Conservation (phyloP, 306 rosid species). For the Alnus glutinosa region DNA sequence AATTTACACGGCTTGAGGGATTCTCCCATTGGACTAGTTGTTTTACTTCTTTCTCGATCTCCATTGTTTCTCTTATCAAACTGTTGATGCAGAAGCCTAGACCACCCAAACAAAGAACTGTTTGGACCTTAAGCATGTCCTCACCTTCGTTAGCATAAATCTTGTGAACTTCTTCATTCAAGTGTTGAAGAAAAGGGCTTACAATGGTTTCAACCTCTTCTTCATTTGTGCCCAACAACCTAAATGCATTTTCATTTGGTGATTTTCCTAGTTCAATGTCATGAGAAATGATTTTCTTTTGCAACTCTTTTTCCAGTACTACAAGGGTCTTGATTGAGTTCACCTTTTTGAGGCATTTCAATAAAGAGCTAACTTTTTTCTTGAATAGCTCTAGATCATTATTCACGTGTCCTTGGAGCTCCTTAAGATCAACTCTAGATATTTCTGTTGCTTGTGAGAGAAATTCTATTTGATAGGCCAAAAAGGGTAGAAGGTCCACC, state of each 20-base stretch:
- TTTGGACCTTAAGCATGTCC: slow-evolving; percentile 46
- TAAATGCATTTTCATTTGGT: slow-evolving; percentile 28
- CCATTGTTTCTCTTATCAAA: slow-evolving; percentile 55
- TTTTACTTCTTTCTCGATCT: slow-evolving; percentile 51
- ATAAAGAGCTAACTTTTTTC: slow-evolving; percentile 36
- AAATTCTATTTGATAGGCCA: slow-evolving; percentile 46
- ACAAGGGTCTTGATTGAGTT: slow-evolving; percentile 32
- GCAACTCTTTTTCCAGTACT: slow-evolving; percentile 35
- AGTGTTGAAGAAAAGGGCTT: slow-evolving; percentile 43
- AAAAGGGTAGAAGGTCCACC: slow-evolving; percentile 36
- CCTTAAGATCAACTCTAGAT: slow-evolving; percentile 13
- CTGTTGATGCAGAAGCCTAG: slow-evolving; percentile 61
- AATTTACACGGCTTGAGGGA: slow-evolving; percentile 41
- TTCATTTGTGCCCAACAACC: slow-evolving; percentile 34
- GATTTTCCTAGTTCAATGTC: slow-evolving; percentile 49
- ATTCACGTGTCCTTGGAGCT: slow-evolving; percentile 33
- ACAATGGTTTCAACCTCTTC: slow-evolving; percentile 42
- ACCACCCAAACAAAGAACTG: slow-evolving; percentile 52
- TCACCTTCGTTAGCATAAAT: slow-evolving; percentile 35
- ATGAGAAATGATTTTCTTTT: slow-evolving; percentile 22
- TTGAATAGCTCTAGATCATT: slow-evolving; percentile 45
- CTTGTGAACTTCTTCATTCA: slow-evolving; percentile 47
- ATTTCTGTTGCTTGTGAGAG: slow-evolving; percentile 33
- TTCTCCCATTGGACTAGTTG: slow-evolving; percentile 63
- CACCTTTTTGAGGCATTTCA: slow-evolving; percentile 37